Evolutionary conservation across 2,329 filamentous ascomycete species (phyloP).

Genomic region (Arachnopeziza araneosa): DNA sequence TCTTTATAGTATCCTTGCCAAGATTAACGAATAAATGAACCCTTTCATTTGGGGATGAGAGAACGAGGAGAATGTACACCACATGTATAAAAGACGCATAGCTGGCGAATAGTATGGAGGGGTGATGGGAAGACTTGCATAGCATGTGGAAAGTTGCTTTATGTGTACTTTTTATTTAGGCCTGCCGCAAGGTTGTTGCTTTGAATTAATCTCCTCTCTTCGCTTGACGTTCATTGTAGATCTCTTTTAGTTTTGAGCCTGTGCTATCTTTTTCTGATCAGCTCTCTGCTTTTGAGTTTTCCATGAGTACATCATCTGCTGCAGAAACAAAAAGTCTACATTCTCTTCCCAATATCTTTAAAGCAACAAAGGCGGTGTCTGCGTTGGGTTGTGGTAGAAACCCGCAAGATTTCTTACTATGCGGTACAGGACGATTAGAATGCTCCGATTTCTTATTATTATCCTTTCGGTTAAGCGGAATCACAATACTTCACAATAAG

Average conservation of each 20-base stretch:
- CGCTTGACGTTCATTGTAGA: background rate
- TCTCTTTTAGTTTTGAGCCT: background rate
- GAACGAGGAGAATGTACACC: constrained; percentile 20
- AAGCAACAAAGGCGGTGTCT: background rate
- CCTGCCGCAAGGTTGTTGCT: constrained; percentile 7
- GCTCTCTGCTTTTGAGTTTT: background rate
- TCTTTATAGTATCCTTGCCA: constrained; percentile 77
- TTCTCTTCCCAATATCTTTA: no score
- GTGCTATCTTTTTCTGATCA: background rate
- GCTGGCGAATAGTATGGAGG: constrained; percentile 8
- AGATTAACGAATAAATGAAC: constrained; percentile 86
- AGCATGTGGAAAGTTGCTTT: constrained; percentile 2
- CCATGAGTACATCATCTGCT: background rate
- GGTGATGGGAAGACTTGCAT: constrained; percentile 4
- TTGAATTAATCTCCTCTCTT: constrained; percentile 21
- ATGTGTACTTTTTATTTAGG: constrained; percentile 10
- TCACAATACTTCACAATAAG: background rate
- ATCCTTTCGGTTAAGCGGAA: background rate
- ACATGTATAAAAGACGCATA: constrained; percentile 25
- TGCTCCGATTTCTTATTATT: background rate
- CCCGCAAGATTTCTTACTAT: constrained; percentile 1
- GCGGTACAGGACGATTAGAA: background rate
- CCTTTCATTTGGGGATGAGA: background rate
- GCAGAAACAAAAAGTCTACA: no score
- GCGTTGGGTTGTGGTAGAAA: background rate